Percentiles rank a stretch among this genome's conserved stretches.
Conservation (phyloP, 2,329 filamentous ascomycete species). For the Arthrinium phaeospermum region DNA sequence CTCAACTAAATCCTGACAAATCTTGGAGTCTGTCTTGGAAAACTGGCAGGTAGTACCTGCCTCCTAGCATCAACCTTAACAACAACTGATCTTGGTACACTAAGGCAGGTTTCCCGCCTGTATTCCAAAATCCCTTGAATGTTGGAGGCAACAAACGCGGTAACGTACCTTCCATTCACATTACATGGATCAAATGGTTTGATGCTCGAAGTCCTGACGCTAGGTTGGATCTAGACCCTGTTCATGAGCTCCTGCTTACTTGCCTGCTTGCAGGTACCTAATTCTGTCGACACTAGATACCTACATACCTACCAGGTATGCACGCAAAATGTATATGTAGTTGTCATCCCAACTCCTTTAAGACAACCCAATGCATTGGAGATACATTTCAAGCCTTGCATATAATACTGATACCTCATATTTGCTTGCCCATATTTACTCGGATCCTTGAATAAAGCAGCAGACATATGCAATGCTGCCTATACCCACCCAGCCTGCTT, state of each 20-base stretch:
- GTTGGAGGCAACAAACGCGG: not conserved
- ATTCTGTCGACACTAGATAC: not conserved
- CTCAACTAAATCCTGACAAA: too few species aligned
- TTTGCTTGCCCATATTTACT: not conserved
- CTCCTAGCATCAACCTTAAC: not conserved
- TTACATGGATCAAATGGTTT: not conserved
- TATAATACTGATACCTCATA: not conserved
- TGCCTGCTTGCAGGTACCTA: not conserved
- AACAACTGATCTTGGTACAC: slow-evolving; percentile 3
- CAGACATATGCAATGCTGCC: not conserved
- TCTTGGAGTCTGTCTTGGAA: not conserved
- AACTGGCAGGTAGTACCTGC: not conserved
- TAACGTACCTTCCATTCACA: not conserved
- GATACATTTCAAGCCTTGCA: too few species aligned
- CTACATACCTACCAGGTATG: not conserved
- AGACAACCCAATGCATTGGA: not conserved
- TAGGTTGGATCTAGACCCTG: not conserved
- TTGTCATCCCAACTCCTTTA: not conserved
- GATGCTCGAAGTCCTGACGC: not conserved
- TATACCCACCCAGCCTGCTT: not conserved
- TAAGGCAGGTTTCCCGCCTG: slow-evolving; percentile 9
- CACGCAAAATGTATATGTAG: not conserved
- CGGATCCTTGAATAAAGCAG: too few species aligned
- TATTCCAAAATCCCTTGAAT: not conserved
- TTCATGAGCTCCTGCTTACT: not conserved